These are phyloP conservation scores for Neurospora sp. DNA, from an alignment of 2,329 filamentous ascomycete species.

Conservation along the genomic window DNA sequence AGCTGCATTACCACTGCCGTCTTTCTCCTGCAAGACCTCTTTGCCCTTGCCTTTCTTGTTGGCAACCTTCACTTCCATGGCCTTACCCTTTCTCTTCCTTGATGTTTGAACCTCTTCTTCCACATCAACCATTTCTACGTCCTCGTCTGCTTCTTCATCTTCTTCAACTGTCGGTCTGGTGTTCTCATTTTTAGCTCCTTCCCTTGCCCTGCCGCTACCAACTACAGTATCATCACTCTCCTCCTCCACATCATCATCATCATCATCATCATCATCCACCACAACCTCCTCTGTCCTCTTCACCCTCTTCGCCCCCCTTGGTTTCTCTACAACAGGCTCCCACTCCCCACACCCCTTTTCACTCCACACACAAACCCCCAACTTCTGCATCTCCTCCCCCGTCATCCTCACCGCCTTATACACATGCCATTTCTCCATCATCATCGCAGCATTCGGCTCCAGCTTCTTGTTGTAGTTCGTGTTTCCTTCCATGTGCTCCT, in stretches of 20 bases:
- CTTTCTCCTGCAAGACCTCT: neutral
- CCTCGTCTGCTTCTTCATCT: neutral
- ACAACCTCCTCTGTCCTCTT: neutral
- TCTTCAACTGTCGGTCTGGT: neutral
- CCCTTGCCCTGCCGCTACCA: neutral
- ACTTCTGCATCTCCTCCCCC: neutral
- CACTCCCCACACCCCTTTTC: neutral
- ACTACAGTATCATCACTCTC: neutral
- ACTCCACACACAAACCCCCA: neutral
- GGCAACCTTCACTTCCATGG: neutral
- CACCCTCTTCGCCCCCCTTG: neutral
- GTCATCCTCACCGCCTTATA: neutral
- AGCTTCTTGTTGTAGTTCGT: neutral
- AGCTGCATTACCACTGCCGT: neutral
- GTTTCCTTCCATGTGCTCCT: neutral
- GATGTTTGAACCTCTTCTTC: neutral
- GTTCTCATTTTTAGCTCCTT: neutral
- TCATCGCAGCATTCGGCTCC: neutral
- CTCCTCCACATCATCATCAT: neutral
- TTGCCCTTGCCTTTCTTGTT: neutral
- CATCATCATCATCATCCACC: neutral
- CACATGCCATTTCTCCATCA: neutral
- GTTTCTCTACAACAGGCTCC: neutral
- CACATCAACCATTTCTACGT: neutral
- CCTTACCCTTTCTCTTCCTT: neutral